Percentiles rank a stretch among this genome's conserved stretches.
These are phyloP conservation scores for Dissoconium aciculare DNA, from an alignment of 2,329 filamentous ascomycete species.

Conservation along the genomic window DNA sequence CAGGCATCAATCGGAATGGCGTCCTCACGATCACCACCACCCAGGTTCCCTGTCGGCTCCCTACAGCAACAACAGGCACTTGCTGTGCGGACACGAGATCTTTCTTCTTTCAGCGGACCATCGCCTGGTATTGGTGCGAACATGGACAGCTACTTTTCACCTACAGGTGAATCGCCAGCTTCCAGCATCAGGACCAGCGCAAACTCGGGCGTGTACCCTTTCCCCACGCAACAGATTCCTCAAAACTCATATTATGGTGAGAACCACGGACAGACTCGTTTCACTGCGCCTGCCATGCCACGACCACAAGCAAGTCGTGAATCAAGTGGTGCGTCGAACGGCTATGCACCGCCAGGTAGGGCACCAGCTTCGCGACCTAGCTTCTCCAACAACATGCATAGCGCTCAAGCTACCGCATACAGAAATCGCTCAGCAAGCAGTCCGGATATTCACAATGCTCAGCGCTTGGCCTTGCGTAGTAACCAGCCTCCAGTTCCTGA, in stretches of 20 bases:
- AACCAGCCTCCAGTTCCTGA: slow-evolving; percentile 30
- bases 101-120: slow-evolving; percentile 29
- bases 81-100: slow-evolving; percentile 51
- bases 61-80: slow-evolving; percentile 34
- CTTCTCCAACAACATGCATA: slow-evolving; percentile 53
- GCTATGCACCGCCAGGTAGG: slow-evolving; percentile 44
- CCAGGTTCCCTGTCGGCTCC: slow-evolving; percentile 55
- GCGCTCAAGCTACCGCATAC: slow-evolving; percentile 36
- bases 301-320: slow-evolving; percentile 50
- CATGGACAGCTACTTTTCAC: slow-evolving; percentile 85
- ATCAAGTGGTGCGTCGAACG: slow-evolving; percentile 36
- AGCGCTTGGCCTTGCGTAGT: slow-evolving; percentile 43
- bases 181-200: slow-evolving; percentile 57
- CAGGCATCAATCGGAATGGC: slow-evolving; percentile 4
- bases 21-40: slow-evolving; percentile 42
- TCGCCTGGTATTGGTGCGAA: slow-evolving; percentile 49
- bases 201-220: slow-evolving; percentile 57
- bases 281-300: slow-evolving; percentile 76
- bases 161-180: slow-evolving; percentile 61
- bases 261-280: slow-evolving; percentile 48
- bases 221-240: slow-evolving; percentile 59
- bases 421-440: slow-evolving; percentile 84
- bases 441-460: slow-evolving; percentile 69
- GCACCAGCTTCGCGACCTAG: slow-evolving; percentile 43
- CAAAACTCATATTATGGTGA: slow-evolving; percentile 51